phyloP scores from a whole-genome alignment of 169 alveolate species.

The Plasmodium sp. region DNA sequence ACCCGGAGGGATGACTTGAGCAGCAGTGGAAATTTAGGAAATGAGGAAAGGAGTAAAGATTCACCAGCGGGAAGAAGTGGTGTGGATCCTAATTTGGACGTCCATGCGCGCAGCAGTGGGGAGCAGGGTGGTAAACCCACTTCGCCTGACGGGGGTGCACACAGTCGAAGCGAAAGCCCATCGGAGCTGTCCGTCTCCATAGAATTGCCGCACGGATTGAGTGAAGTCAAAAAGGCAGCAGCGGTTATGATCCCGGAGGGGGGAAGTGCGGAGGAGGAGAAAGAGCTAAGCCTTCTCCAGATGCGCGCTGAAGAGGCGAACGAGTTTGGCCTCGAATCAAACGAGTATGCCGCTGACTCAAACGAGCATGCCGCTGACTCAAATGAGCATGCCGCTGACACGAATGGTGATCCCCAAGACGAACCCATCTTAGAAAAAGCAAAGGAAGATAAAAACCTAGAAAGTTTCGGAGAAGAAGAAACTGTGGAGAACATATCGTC shows the following conservation, averaged over 20 bases:
- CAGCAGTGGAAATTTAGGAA: background rate
- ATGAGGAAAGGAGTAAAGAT: background rate
- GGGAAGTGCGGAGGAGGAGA: background rate
- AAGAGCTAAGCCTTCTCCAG: background rate
- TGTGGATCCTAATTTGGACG: background rate
- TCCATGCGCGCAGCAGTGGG: background rate
- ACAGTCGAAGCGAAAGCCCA: background rate
- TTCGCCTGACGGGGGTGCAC: background rate
- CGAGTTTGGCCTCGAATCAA: background rate
- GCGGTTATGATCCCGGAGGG: background rate
- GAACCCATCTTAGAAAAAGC: background rate
- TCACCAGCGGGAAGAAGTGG: background rate
- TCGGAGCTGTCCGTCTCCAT: conserved; percentile 8
- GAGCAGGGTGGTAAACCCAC: background rate
- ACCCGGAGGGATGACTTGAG: background rate
- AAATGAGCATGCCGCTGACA: background rate
- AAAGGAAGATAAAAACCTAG: conserved; percentile 54
- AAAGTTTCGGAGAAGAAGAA: background rate
- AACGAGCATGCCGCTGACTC: background rate
- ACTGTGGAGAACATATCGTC: background rate
- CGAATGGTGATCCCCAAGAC: background rate
- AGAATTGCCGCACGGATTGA: conserved; percentile 3
- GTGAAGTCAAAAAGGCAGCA: background rate
- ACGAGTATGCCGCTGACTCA: background rate
- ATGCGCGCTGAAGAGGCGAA: background rate